Evolutionary conservation across 2,329 filamentous ascomycete genomes (phyloP).

Genomic region (Aspergillus melleus): DNA sequence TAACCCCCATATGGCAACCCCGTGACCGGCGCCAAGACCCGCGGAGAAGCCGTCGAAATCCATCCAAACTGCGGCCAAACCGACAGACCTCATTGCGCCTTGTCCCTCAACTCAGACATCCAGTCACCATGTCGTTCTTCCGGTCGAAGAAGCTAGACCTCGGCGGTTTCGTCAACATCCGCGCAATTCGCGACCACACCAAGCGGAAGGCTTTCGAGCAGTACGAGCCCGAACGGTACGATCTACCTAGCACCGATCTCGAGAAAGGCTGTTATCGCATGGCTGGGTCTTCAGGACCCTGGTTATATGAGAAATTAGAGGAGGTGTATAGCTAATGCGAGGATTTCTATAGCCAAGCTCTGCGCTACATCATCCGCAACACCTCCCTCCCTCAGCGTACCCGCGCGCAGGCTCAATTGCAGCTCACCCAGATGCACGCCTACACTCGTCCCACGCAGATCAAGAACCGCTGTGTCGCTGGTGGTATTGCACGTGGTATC

Average conservation of each 20-base stretch:
- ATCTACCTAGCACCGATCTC: neutral
- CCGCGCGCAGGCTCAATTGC: constrained; percentile 87
- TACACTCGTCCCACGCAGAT: constrained; percentile 95
- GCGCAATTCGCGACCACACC: constrained; percentile 88
- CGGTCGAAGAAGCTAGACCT: constrained; percentile 87
- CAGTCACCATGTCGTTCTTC: constrained; percentile 73
- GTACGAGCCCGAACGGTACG: constrained; percentile 82
- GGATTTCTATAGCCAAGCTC: constrained; percentile 68
- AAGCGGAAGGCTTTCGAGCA: constrained; percentile 92
- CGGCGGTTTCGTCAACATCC: constrained; percentile 81
- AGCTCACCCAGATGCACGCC: constrained; percentile 91
- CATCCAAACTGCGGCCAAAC: neutral
- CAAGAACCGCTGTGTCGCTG: constrained; percentile 86
- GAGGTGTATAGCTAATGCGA: neutral
- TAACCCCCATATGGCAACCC: neutral
- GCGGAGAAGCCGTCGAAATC: constrained; percentile 11
- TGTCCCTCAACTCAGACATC: constrained; percentile 2
- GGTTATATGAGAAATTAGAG: neutral
- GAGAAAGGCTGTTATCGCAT: neutral
- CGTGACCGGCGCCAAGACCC: neutral
- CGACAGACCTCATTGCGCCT: neutral
- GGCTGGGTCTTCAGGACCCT: neutral
- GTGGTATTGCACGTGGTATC: constrained; percentile 88
- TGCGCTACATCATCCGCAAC: constrained; percentile 91
- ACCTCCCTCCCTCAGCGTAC: constrained; percentile 77